Conservation (phyloP, 352 stramenopile species). For the Phytophthora pistaciae region DNA sequence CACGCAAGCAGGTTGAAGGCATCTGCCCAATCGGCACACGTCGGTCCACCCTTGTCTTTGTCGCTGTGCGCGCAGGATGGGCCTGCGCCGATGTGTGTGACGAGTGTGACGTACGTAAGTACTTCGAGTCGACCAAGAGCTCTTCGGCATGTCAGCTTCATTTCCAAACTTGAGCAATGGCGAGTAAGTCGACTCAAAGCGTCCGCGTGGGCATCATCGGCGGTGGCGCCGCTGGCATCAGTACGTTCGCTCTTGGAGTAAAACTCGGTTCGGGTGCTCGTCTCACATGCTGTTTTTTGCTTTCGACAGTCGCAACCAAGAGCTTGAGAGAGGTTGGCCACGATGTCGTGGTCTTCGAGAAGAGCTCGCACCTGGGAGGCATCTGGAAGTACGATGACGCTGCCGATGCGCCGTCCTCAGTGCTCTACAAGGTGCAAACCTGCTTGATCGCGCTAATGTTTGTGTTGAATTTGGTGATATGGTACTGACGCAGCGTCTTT, state of each 20-base stretch:
- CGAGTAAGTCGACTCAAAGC: conserved; percentile 22
- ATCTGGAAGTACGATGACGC: conserved; percentile 79
- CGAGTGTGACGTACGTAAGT: conserved; percentile 3
- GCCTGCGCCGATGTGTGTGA: neutral
- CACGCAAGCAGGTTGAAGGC: conserved; percentile 28
- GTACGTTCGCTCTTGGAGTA: conserved; percentile 42
- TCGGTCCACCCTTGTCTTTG: conserved; percentile 37
- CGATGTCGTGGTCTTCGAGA: conserved; percentile 73
- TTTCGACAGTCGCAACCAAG: conserved; percentile 59
- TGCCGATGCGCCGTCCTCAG: conserved; percentile 44
- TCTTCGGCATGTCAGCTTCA: conserved; percentile 12
- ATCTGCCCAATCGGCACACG: neutral
- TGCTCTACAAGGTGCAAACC: conserved; percentile 68
- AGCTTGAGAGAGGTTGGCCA: conserved; percentile 62
- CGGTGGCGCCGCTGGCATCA: conserved; percentile 71
- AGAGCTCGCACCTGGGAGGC: conserved; percentile 55
- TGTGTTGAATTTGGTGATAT: neutral
- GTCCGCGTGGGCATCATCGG: conserved; percentile 71
- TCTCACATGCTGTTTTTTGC: conserved; percentile 20
- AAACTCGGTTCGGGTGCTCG: neutral
- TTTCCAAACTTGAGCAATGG: conserved; percentile 32
- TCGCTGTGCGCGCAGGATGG: conserved; percentile 24
- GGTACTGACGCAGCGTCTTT: neutral
- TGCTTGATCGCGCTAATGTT: no score
- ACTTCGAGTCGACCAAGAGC: neutral